Base-by-base conservation (phyloP, 148 eudicot species). In the Rhododendron ferrugineum region DNA sequence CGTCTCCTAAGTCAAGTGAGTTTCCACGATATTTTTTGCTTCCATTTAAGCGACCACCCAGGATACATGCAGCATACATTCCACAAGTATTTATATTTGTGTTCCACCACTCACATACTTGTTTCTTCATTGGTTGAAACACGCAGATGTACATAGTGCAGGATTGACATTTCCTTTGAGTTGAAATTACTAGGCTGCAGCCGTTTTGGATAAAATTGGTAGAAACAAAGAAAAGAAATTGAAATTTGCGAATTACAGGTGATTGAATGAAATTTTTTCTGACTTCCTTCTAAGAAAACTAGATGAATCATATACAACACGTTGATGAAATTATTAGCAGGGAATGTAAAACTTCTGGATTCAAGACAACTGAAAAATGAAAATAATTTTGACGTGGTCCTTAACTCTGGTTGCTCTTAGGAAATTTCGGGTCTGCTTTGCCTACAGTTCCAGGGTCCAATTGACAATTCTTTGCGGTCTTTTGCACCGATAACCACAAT, bases 1-100 rank as follows among this genome's bases (percentile, higher is more conserved):
- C 78, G 84, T 40, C 94, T 93, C 54, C 9, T 91, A 15, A 28
- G 86, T 23, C 83, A 87, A 86, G 98, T 95, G 82, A 93, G 94
- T 89, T 44, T 64, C 36, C 16, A 11, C 11, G 58, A 22, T 64
- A 18, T 22, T 20, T 68, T 68, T 30, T 82, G 84, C 72, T 80
- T 83, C 78, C 28, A 30, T 49, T 11, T 68, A 30, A 13, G 74
- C 7, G 47, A 42, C 16, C 37, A 56, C 15, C 18, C 56, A 52
- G 56, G 14, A 78, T 78, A 28, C 72, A 76, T 64, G 14, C 47
- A n/a, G 28, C 26, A 1, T 72, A 30, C 34, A 13, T 44, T 79
- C 3, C 58, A 28, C 37, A 47, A 49, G n/a, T 50, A 37, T 47
- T 64, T 64, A n/a, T 64, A 9, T 23, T 64, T n/a, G 83, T 60